These are phyloP conservation scores for Apostasia shenzhenica DNA, from an alignment of 106 monocot species.

Conservation along the genomic window DNA sequence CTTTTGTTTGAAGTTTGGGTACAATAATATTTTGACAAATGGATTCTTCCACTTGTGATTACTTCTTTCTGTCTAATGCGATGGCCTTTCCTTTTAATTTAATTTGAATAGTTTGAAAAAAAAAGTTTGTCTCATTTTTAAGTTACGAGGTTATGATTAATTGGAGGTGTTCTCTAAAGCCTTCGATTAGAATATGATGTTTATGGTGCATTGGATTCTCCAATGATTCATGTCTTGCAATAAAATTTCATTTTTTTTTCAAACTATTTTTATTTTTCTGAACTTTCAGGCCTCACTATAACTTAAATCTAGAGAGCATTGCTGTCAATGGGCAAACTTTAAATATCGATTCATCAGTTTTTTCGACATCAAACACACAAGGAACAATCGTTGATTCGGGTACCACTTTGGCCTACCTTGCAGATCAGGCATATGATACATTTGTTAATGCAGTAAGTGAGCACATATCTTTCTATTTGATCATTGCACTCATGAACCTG, in stretches of 20 bases:
- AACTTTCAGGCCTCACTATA: conserved; percentile 85
- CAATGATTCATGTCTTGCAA: too few species aligned
- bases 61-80: too few species aligned
- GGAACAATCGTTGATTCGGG: conserved; percentile 98
- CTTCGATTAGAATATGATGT: too few species aligned
- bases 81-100: too few species aligned
- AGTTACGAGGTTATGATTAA: too few species aligned
- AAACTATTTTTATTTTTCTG: conserved; percentile 8
- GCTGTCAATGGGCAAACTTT: conserved; percentile 76
- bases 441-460: conserved; percentile 84
- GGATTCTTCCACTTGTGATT: too few species aligned
- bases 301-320: conserved; percentile 79
- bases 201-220: too few species aligned
- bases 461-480: not conserved
- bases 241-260: not conserved
- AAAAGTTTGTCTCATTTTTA: too few species aligned
- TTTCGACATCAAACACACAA: conserved; percentile 75
- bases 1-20: too few species aligned
- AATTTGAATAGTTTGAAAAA: too few species aligned
- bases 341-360: conserved; percentile 68
- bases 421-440: conserved; percentile 83
- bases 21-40: too few species aligned
- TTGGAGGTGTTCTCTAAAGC: too few species aligned
- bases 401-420: conserved; percentile 92
- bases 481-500: not conserved